Base-by-base conservation (phyloP, 129 eudicot species). In the Chrysanthemum lavandulifolium region DNA sequence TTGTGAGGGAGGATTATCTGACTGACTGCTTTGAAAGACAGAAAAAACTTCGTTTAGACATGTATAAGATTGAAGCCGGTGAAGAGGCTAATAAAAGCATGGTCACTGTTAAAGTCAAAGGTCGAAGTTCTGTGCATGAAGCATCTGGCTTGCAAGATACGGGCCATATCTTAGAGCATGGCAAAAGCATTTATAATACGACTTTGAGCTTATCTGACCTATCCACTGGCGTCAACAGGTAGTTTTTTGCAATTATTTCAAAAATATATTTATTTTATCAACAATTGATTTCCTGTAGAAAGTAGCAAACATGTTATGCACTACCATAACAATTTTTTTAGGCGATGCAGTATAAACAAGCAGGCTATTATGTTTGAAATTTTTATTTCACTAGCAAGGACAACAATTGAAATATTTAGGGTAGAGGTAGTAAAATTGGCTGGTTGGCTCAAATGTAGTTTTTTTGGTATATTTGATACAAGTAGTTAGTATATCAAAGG, bases 181-280 rank as follows among this genome's bases (percentile, higher is more conserved):
- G 95, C 67, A 88, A 85, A 61, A 90, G 84, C 83, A 88, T 95
- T 18, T 95, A 88, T 69, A 95, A 91, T 71, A 95, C 99, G 11
- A 95, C 99, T 67, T 78, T 95, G 77, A 95, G 75, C 77, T 76
- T 88, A 84, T 88, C 99, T 15, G 99, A 90, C 77, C 69, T 95
- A 55, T 84, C 91, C 50, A 88, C 96, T n/a, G 99, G 99, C 45
- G 29, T 90, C 60, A 95, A 95, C 85, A 95, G 99, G 99, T 95
- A 33, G 55, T 47, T 71, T 71, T 3, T 36, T 78, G 13, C 47
- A 54, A 61, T 14, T 21, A 14, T 16, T 6, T 64, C 29, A 40
- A 1, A 53, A 54, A 36, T 11, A 10, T 9, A 13, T 53, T 6
- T n/a, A 6, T 1, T 29, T 14, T 47, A 31, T 27, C 2, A 69